Conservation (phyloP, 179 eudicot genomes). For the Beta corolliflora region DNA sequence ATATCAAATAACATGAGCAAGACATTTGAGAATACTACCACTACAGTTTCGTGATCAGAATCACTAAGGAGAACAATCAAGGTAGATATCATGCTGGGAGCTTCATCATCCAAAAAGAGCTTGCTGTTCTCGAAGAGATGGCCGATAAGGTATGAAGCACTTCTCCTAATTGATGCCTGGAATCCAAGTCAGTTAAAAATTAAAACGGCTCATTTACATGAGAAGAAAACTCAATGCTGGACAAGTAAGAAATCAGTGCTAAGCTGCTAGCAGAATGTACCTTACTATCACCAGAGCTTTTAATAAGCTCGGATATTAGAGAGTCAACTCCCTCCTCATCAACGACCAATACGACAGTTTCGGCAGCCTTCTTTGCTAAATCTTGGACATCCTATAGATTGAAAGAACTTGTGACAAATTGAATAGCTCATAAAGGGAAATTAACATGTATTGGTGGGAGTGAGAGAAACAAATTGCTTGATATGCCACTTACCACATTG, state of each 20-base stretch:
- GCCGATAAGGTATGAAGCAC: conserved; percentile 83
- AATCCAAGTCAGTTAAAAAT: conserved; percentile 11
- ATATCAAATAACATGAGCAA: conserved; percentile 6
- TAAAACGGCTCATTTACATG: neutral
- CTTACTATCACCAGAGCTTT: conserved; percentile 63
- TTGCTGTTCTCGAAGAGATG: conserved; percentile 90
- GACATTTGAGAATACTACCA: conserved; percentile 47
- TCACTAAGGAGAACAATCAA: conserved; percentile 90
- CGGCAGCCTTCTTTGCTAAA: conserved; percentile 91
- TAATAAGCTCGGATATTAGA: conserved; percentile 79
- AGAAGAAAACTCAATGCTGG: neutral
- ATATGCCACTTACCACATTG: conserved; percentile 54
- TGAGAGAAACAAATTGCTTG: neutral
- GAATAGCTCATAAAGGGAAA: neutral
- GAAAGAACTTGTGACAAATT: conserved; percentile 10
- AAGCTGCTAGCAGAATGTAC: conserved; percentile 16
- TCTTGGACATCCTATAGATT: conserved; percentile 56
- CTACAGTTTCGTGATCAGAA: conserved; percentile 71
- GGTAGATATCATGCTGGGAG: conserved; percentile 84
- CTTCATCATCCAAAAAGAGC: conserved; percentile 91
- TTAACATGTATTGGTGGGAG: neutral
- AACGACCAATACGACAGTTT: conserved; percentile 91
- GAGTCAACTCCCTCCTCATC: conserved; percentile 94
- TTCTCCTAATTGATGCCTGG: conserved; percentile 78
- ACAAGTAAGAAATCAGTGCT: neutral